Percentiles rank a stretch among this genome's conserved stretches.
Conservation (phyloP, 2,329 filamentous ascomycete genomes). For the Trichoderma polysporum region DNA sequence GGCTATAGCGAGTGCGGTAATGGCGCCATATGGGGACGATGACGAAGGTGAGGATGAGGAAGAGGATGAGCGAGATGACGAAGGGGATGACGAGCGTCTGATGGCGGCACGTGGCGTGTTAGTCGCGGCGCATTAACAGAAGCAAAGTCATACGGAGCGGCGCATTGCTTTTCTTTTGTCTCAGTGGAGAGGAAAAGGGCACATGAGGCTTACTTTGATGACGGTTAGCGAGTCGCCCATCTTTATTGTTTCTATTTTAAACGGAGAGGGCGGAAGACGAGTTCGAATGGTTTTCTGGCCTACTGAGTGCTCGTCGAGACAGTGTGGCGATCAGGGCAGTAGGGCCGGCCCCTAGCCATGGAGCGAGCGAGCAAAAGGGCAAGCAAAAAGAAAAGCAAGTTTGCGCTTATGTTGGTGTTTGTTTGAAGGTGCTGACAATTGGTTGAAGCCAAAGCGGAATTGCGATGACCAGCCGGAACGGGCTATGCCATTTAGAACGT, state of each 20-base stretch:
- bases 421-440: neutral
- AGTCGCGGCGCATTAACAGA: constrained; percentile 1
- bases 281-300: neutral
- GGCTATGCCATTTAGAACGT: neutral
- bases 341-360: neutral
- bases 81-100: constrained; percentile 72
- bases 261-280: neutral
- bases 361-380: neutral
- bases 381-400: neutral
- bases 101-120: constrained; percentile 14
- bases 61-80: constrained; percentile 67
- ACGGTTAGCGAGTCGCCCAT: constrained; percentile 38
- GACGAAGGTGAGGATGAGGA: constrained; percentile 63
- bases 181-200: neutral
- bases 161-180: neutral
- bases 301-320: neutral
- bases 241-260: constrained; percentile 13
- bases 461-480: neutral
- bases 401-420: neutral
- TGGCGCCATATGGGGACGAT: constrained; percentile 67
- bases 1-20: constrained; percentile 68
- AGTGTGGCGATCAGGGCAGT: neutral
- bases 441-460: neutral
- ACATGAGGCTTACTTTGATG: constrained; percentile 35
- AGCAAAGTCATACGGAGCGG: neutral